Evolutionary conservation across 306 rosid genomes (phyloP).

Genomic region (Delonix regia): DNA sequence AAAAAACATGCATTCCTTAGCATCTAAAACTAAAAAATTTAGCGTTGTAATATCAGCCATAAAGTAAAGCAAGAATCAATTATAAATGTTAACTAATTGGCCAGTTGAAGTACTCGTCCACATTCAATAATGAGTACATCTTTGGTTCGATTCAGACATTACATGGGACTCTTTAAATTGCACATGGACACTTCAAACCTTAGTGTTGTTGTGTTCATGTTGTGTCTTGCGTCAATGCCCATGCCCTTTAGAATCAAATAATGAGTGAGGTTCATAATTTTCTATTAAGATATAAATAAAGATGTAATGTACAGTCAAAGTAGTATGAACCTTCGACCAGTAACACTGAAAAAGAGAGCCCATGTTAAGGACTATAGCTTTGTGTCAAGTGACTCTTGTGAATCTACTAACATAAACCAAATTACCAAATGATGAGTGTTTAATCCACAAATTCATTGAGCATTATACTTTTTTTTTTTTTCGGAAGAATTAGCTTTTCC

Average conservation of each 20-base stretch:
- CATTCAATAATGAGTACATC: neutral
- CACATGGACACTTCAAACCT: neutral
- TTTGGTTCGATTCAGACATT: neutral
- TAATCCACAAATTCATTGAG: neutral
- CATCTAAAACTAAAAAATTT: neutral
- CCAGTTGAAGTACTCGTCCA: neutral
- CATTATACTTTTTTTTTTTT: no score
- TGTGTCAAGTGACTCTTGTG: neutral
- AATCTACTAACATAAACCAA: neutral
- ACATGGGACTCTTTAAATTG: neutral
- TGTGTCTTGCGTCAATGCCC: no score
- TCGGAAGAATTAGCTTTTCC: no score
- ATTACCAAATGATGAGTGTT: neutral
- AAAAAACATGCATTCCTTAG: conserved; percentile 15
- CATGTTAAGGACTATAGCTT: neutral
- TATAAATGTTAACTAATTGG: neutral
- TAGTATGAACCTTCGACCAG: neutral
- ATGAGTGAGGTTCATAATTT: neutral
- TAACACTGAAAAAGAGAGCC: neutral
- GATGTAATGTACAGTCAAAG: neutral
- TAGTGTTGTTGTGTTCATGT: no score
- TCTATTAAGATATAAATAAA: neutral
- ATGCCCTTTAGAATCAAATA: neutral
- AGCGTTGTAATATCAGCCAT: conserved; percentile 16
- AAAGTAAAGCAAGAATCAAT: neutral